These are phyloP conservation scores for Danielia reshetovae DNA, from an alignment of 805 yeast genomes.

Conservation along the genomic window DNA sequence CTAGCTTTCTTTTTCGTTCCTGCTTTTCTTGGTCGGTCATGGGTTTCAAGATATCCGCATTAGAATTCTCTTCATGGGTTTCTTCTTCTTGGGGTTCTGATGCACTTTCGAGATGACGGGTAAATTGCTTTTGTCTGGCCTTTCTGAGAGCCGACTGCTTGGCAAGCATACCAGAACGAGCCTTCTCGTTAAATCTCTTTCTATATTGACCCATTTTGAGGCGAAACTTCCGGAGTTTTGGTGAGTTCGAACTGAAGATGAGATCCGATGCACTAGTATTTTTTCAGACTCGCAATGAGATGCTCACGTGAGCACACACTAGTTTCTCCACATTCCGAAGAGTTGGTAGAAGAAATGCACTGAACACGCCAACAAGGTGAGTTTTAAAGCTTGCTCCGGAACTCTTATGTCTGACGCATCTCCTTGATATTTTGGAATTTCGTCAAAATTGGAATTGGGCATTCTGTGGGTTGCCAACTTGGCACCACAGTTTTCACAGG, in stretches of 20 bases:
- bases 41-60: slow-evolving; percentile 60
- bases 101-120: slow-evolving; percentile 38
- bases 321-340: no score
- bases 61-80: slow-evolving; percentile 42
- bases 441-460: no score
- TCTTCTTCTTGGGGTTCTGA: slow-evolving; percentile 19
- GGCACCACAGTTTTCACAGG: no score
- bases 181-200: slow-evolving; percentile 78
- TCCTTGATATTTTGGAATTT: no score
- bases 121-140: slow-evolving; percentile 68
- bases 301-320: slow-evolving; percentile 2
- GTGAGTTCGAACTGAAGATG: neutral
- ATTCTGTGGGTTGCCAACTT: no score
- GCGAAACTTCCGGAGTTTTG: neutral
- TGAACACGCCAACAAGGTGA: no score
- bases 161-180: slow-evolving; percentile 78
- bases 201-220: slow-evolving; percentile 75
- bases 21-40: slow-evolving; percentile 59
- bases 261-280: neutral
- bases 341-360: no score
- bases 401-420: no score
- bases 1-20: slow-evolving; percentile 61
- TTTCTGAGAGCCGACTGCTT: slow-evolving; percentile 66
- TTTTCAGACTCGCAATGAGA: slow-evolving; percentile 1
- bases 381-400: no score